A percentile compares a stretch with the other conserved stretches of the same genome.
These are phyloP conservation scores for Talaromyces amestolkiae DNA, from an alignment of 2,329 filamentous ascomycete genomes.

Conservation along the genomic window DNA sequence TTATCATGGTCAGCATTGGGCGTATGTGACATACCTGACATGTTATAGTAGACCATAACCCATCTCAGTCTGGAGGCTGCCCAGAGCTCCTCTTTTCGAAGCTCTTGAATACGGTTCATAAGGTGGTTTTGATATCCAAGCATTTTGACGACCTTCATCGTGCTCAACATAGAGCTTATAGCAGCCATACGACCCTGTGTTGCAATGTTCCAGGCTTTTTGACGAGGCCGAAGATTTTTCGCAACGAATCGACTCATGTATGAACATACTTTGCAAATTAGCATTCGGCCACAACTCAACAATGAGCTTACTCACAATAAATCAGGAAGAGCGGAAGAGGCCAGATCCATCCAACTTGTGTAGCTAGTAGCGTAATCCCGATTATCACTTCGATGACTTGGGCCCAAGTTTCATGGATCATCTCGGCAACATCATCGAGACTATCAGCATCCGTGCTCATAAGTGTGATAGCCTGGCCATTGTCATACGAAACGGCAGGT, in stretches of 20 bases:
- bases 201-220: conserved; percentile 50
- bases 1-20: not conserved
- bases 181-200: conserved; percentile 50
- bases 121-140: conserved; percentile 46
- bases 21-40: conserved; percentile 29
- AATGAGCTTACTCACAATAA: conserved; percentile 32
- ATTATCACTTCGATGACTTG: conserved; percentile 46
- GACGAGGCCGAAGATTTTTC: conserved; percentile 37
- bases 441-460: conserved; percentile 49
- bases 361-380: conserved; percentile 43
- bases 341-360: conserved; percentile 44
- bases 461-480: conserved; percentile 40
- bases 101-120: conserved; percentile 35
- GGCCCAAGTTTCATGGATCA: conserved; percentile 47
- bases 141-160: conserved; percentile 55
- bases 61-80: conserved; percentile 42
- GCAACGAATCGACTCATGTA: conserved; percentile 35
- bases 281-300: not conserved
- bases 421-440: conserved; percentile 40
- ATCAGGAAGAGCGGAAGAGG: conserved; percentile 41
- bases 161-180: conserved; percentile 48
- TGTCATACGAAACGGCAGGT: conserved; percentile 32
- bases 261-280: conserved; percentile 29
- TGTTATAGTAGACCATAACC: conserved; percentile 41
- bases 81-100: conserved; percentile 41